Evolutionary conservation across 768 basidiomycete species (phyloP), one percentile per base, ranked within the genome.

Genomic region (Candolleomyces efflorescens): DNA sequence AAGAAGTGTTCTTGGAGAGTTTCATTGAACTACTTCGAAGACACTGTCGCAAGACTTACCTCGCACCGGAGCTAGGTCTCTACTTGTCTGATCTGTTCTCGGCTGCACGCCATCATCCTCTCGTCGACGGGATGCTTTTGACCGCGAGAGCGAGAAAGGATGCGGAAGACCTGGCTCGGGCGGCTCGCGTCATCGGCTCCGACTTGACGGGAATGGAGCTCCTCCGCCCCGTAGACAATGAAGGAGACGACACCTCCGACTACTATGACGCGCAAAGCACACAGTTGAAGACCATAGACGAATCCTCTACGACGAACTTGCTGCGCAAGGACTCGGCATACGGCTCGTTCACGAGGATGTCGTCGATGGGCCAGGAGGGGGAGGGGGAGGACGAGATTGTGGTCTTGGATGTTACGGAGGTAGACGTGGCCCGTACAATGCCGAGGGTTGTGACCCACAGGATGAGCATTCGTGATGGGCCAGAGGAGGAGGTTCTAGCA

Each of bases 371-470:
- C n/a, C 44, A 10, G 48, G 55, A 56, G 18, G 48, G 7, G 27
- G 44, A 47, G 12, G 13, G 17, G 4, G 22, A 11, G n/a, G 55
- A 24, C 17, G 44, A 58, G 18, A 26, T 59, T 5, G 63, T 63
- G 24, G 65, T 72, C 37, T 63, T 86, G 60, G 87, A 88, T 57
- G 83, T 89, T 3, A 86, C 86, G 5, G 87, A 90, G 67, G 84
- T 85, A 56, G 87, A 92, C 63, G 78, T 90, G 60, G 87, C 87
- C 56, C 79, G 87, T 58, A 83, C 90, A 26, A 81, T 89, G 60
- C 88, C 88, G 37, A 73, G 88, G 20, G 83, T 86, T 0, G 78
- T 92, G 27, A 85, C 87, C 6, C 91, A 93, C 71, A 85, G 91
- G 11, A 65, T 93, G 59, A 77, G 86, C 51, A 80, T 90, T 55